Percentiles rank a stretch among this genome's conserved stretches.
Conservation (phyloP, 495 filamentous ascomycete species). For the Articulospora tetracladia region DNA sequence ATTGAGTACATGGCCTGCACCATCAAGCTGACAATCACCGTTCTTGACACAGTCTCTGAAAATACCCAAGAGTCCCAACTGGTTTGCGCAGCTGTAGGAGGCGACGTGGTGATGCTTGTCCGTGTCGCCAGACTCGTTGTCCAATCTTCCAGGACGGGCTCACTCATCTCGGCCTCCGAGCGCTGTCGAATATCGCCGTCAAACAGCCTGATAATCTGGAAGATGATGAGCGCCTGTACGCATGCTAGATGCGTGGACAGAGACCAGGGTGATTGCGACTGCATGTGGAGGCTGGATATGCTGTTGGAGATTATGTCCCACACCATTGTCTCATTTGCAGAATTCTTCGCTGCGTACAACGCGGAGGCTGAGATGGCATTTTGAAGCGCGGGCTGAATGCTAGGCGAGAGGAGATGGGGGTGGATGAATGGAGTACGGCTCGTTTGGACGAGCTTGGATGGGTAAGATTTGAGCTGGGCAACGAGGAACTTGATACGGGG, state of each 20-base stretch:
- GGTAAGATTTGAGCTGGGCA: slow-evolving; percentile 1
- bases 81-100: neutral
- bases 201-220: slow-evolving; percentile 53
- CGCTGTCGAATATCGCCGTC: slow-evolving; percentile 51
- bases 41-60: slow-evolving; percentile 36
- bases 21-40: slow-evolving; percentile 33
- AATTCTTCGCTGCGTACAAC: slow-evolving; percentile 5
- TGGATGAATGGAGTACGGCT: slow-evolving; percentile 10
- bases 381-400: neutral
- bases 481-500: neutral
- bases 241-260: slow-evolving; percentile 35
- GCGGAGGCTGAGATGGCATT: neutral
- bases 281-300: neutral
- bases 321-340: slow-evolving; percentile 2
- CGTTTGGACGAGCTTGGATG: neutral
- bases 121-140: slow-evolving; percentile 32
- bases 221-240: slow-evolving; percentile 44
- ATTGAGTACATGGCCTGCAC: slow-evolving; percentile 33
- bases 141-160: slow-evolving; percentile 40
- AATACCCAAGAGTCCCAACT: slow-evolving; percentile 38
- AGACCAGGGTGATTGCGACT: neutral
- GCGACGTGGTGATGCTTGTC: neutral
- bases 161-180: slow-evolving; percentile 40
- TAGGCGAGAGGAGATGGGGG: neutral
- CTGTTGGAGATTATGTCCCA: slow-evolving; percentile 6